Conservation (phyloP, 768 basidiomycete species). For the Russula virescens region DNA sequence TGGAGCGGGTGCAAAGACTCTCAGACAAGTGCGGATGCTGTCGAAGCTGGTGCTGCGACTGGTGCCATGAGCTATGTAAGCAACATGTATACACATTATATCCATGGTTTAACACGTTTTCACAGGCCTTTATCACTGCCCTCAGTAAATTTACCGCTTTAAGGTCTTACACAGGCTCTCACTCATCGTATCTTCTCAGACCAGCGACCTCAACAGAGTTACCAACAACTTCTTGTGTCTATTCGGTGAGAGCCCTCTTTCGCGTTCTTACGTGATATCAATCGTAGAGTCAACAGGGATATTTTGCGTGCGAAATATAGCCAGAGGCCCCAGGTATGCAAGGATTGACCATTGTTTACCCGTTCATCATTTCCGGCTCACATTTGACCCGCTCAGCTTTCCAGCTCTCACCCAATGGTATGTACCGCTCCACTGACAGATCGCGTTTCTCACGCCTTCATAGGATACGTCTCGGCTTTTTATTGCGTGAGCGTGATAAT, state of each 20-base stretch:
- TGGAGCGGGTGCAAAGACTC: conserved; percentile 83
- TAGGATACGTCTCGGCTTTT: conserved; percentile 33
- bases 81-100: conserved; percentile 9
- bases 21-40: conserved; percentile 77
- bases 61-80: conserved; percentile 80
- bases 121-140: conserved; percentile 54
- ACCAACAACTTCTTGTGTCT: conserved; percentile 54
- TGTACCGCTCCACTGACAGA: conserved; percentile 15
- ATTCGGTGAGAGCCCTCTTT: conserved; percentile 39
- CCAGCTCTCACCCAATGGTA: conserved; percentile 69
- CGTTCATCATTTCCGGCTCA: neutral
- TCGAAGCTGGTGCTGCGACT: conserved; percentile 64
- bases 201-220: conserved; percentile 52
- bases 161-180: neutral
- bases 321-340: conserved; percentile 54
- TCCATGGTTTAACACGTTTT: neutral
- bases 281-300: conserved; percentile 31
- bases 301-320: conserved; percentile 57
- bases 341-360: neutral
- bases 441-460: neutral
- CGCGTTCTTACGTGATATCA: neutral
- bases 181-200: conserved; percentile 28
- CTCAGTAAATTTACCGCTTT: conserved; percentile 40
- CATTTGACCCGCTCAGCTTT: conserved; percentile 34
- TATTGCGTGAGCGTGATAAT: conserved; percentile 25